A percentile compares a stretch with the other conserved stretches of the same genome.
Conservation (phyloP, 805 yeast species). For the Cyberlindnera maritima region DNA sequence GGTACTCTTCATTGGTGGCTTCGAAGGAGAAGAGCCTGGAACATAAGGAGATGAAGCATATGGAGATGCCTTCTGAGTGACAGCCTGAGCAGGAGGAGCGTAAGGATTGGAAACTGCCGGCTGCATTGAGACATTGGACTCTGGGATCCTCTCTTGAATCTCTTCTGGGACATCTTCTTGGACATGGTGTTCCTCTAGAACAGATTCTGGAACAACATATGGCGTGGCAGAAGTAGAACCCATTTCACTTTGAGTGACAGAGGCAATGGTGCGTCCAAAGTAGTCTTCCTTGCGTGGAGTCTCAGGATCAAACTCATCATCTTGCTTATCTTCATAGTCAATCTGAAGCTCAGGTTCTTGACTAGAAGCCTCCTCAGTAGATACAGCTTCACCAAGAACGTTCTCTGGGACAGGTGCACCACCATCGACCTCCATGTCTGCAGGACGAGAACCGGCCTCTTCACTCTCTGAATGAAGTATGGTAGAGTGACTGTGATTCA, state of each 20-base stretch:
- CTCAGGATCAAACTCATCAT: not conserved
- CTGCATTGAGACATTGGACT: not conserved
- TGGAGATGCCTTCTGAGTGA: too few relatives aligned
- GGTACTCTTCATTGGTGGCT: constrained; percentile 12
- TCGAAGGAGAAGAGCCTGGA: not conserved
- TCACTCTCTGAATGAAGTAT: too few relatives aligned
- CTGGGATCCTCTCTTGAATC: constrained; percentile 2
- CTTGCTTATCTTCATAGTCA: not conserved
- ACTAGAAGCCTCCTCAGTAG: not conserved
- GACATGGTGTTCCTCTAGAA: not conserved
- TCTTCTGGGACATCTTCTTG: constrained; percentile 11
- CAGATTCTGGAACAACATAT: constrained; percentile 14
- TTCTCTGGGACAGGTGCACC: not conserved
- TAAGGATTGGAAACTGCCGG: not conserved
- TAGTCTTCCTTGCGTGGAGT: constrained; percentile 2
- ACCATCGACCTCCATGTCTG: not conserved
- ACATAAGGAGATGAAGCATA: constrained; percentile 6
- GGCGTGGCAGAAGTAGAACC: constrained; percentile 17
- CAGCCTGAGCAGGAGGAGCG: constrained; percentile 1
- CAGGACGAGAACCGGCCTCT: too few relatives aligned
- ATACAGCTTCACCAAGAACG: too few relatives aligned
- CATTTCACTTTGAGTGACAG: constrained; percentile 17
- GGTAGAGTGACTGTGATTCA: not conserved
- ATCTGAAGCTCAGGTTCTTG: not conserved
- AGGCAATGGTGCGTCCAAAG: not conserved